phyloP scores from a whole-genome alignment of 2,329 filamentous ascomycete species.

The Fusarium liriodendri region DNA sequence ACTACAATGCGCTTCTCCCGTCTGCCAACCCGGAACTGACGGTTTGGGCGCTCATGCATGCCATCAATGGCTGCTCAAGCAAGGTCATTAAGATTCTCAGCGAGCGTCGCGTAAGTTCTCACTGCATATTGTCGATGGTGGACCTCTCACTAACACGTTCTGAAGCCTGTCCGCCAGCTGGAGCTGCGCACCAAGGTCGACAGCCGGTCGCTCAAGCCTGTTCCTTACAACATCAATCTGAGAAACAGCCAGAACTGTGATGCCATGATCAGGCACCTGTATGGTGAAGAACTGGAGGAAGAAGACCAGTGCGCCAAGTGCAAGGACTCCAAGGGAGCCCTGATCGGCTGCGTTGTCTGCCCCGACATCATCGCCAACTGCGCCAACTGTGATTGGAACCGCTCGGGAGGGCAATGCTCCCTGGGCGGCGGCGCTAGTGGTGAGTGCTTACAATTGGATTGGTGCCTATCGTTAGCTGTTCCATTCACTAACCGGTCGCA shows the following conservation, averaged over 20 bases:
- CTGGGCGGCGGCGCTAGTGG: neutral
- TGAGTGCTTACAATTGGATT: neutral
- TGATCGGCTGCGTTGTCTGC: neutral
- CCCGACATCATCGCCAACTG: neutral
- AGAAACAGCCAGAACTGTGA: constrained; percentile 1
- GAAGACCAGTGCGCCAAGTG: neutral
- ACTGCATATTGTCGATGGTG: neutral
- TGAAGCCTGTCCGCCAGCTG: neutral
- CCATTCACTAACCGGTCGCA: neutral
- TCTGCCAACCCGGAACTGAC: neutral
- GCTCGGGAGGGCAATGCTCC: neutral
- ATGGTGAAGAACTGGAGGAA: neutral
- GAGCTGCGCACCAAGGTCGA: neutral
- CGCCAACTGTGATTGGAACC: constrained; percentile 4
- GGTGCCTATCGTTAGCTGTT: neutral
- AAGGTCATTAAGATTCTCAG: neutral
- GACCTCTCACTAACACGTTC: neutral
- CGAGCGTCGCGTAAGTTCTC: neutral
- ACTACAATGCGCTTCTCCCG: neutral
- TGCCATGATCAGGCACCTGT: neutral
- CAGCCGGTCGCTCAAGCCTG: neutral
- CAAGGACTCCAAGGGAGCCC: neutral
- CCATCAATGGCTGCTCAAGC: neutral
- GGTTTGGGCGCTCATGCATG: neutral
- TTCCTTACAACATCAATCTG: neutral